These are phyloP conservation scores for Cercospora sesami DNA, from an alignment of 2,329 filamentous ascomycete species.

Conservation along the genomic window DNA sequence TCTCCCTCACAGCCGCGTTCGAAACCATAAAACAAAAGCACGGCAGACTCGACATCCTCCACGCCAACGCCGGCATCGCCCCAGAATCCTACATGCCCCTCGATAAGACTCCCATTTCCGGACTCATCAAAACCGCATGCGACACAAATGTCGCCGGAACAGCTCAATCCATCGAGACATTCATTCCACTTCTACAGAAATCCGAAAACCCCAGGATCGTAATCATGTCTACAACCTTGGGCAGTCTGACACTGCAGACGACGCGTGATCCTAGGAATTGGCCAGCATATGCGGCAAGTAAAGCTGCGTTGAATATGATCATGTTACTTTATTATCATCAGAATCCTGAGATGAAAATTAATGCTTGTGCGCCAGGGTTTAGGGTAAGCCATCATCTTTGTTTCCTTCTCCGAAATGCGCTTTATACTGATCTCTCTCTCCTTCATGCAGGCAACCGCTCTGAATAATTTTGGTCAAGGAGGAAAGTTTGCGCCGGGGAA, in stretches of 20 bases:
- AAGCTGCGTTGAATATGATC: slow-evolving; percentile 23
- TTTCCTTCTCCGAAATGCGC: too few relatives aligned
- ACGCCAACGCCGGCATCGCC: slow-evolving; percentile 58
- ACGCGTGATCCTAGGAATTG: slow-evolving; percentile 14
- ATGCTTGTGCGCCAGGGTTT: slow-evolving; percentile 20
- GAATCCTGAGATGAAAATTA: slow-evolving; percentile 17
- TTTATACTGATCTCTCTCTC: background rate
- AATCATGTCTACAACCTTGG: slow-evolving; percentile 15
- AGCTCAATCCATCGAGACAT: slow-evolving; percentile 29
- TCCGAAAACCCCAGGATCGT: slow-evolving; percentile 11
- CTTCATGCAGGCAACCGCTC: slow-evolving; percentile 9
- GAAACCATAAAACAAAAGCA: slow-evolving; percentile 45
- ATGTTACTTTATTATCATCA: slow-evolving; percentile 17
- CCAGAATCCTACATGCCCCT: slow-evolving; percentile 5
- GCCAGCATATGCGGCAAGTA: slow-evolving; percentile 20
- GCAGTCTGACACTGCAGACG: slow-evolving; percentile 2
- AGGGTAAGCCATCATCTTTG: background rate
- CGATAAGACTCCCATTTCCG: background rate
- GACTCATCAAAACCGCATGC: slow-evolving; percentile 19
- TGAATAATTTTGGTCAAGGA: slow-evolving; percentile 20
- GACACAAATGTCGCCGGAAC: slow-evolving; percentile 34
- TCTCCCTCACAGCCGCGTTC: slow-evolving; percentile 52
- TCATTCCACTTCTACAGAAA: slow-evolving; percentile 29
- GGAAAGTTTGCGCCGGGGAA: slow-evolving; percentile 14
- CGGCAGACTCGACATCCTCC: slow-evolving; percentile 53